Evolutionary conservation across 495 filamentous ascomycete genomes (phyloP), one percentile per base, ranked within the genome.

Genomic region (Eremomyces bilateralis): DNA sequence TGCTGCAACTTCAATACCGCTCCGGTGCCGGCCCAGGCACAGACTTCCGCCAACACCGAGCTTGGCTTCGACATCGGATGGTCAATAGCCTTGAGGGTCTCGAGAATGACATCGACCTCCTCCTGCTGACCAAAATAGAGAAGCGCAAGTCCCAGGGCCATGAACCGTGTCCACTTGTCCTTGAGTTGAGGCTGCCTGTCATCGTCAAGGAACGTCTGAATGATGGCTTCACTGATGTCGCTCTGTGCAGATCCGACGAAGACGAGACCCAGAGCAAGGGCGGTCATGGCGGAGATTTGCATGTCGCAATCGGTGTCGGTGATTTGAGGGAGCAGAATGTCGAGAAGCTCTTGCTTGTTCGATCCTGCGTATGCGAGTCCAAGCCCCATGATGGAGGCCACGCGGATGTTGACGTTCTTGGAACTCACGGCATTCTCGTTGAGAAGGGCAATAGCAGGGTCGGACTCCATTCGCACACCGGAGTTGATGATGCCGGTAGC

Each of bases 131-230:
- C 90, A 42, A 95, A 93, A 63, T 76, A 99, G 19, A 99, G 61
- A 13, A 99, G 69, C 2, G 90, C 88, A 36, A 99, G 63, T 39
- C 90, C 88, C 42, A 99, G 71, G 11, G 80, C 80, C 65, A 95
- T 76, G 57, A 99, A 99, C 2, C 85, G 70, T 16, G 81, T 81
- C 88, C 88, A 99, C 56, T 95, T 99, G 52, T 93, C 79, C 45
- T 88, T 92, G 22, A 95, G 65, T 47, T 88, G 80, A 44, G 70
- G 68, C 47, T 72, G 70, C 15, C 84, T 70, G 18, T 92, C 83
- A 37, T 90, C 81, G 39, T 94, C 85, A 53, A 95, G 67, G 29
- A 99, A 62, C 1, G 90, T 91, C 27, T 73, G 76, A 34, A 94
- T 68, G 33, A 95, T 83, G 4, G 81, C 76, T 55, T 84, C 76